Evolutionary conservation across 129 eudicot species (phyloP), one percentile per base, ranked within the genome.

Genomic region (Dittrichia graveolens): DNA sequence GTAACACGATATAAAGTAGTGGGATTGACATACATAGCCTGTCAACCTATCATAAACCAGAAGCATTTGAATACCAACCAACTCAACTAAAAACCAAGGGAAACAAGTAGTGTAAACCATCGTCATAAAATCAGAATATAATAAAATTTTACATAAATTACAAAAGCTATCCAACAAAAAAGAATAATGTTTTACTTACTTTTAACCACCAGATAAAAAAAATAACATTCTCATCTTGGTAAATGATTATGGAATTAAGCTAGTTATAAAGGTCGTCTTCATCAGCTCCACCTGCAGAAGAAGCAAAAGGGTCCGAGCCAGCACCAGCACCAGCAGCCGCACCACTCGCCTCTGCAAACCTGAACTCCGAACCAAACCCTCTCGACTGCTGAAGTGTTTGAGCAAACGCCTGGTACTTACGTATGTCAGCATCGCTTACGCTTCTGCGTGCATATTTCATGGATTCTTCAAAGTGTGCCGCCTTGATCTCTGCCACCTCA

Each of bases 401-500:
- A 24, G 96, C 92, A 89, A 89, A 86, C 6, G 89, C 85, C 65
- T 89, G 96, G 67, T 89, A 89, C 62, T 89, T 89, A 54, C 99
- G 87, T 49, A 94, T 94, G 47, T 94, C 99, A 37, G 89, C 97
- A 77, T 90, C 97, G 18, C 97, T 95, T 8, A 94, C 99, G 85
- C 99, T 94, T 82, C 99, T 88, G 1, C 97, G 85, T 0, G 98
- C 99, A 80, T 78, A 94, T 76, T 94, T 94, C 99, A 94, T 94
- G 0, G 99, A 94, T 57, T 94, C 99, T 62, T 89, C 96, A 71
- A 86, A 89, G 12, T 86, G 96, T 5, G 88, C 87, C 39, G 92
- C 87, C 78, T 71, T 89, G 5, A 89, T 89, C 74, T 89, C 92
- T 8, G 96, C 57, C 61, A 89, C 96, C 53, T 89, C 92, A 60